A percentile compares a stretch with the other conserved stretches of the same genome.
Conservation (phyloP, 192 early-diverging fungal genomes). For the Podochytrium sp. region DNA sequence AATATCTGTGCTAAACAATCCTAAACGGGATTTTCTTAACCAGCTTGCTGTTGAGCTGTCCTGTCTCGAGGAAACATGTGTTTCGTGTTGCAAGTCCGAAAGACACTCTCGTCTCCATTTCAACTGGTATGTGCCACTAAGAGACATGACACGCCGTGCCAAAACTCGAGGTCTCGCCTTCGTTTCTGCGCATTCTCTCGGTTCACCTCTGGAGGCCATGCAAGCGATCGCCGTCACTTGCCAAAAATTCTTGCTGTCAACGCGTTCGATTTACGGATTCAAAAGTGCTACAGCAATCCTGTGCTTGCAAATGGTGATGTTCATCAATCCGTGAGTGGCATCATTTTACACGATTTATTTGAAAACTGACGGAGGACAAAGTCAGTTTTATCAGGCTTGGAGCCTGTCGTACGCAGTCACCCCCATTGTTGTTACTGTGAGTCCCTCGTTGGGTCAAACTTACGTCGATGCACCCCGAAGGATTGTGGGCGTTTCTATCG, state of each 20-base stretch:
- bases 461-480: constrained; percentile 6
- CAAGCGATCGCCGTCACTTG: no score
- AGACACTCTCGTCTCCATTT: background rate
- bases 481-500: constrained; percentile 10
- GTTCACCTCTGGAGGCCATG: no score
- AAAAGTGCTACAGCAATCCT: no score
- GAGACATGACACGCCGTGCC: background rate
- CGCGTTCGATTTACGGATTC: no score
- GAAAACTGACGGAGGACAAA: background rate
- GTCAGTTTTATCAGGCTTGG: constrained; percentile 27
- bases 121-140: background rate
- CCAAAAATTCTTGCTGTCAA: no score
- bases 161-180: background rate
- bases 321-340: no score
- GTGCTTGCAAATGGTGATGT: no score
- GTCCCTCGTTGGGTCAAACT: constrained; percentile 24
- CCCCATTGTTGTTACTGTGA: constrained; percentile 13
- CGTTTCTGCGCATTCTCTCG: no score
- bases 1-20: no score
- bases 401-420: background rate
- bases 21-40: no score
- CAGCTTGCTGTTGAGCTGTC: no score
- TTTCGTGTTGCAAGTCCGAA: background rate
- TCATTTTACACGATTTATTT: no score
- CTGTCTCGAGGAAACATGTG: background rate